A percentile compares a stretch with the other conserved stretches of the same genome.
Conservation (phyloP, 73 alveolate genomes). For the Effrenium voratum region DNA sequence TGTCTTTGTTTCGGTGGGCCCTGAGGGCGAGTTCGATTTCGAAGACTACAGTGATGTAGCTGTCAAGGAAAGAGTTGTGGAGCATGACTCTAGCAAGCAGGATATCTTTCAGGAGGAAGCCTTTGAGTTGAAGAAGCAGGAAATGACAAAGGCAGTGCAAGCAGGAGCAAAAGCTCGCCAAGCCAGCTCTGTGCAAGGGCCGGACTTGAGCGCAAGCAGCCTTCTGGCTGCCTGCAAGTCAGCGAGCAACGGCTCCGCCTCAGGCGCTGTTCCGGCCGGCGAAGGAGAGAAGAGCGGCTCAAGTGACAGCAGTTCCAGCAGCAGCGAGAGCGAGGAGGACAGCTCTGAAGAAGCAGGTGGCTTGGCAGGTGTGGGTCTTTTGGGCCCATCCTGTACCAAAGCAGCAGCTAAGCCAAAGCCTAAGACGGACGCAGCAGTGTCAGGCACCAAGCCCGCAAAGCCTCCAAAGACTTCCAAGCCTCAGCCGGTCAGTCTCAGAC, state of each 20-base stretch:
- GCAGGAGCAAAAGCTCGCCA: background rate
- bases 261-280: no score
- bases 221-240: no score
- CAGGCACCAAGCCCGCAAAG: background rate
- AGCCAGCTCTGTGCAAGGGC: background rate
- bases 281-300: no score
- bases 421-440: background rate
- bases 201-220: no score
- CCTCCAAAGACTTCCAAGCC: no score
- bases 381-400: no score
- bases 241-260: no score
- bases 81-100: constrained; percentile 4
- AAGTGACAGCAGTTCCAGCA: no score
- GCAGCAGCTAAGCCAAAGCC: background rate
- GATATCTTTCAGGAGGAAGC: background rate
- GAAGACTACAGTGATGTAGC: constrained; percentile 3
- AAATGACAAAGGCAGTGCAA: background rate
- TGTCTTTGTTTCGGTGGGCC: background rate
- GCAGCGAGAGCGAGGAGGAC: no score
- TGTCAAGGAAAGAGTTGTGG: background rate
- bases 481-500: no score
- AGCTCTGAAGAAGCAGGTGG: no score
- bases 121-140: background rate
- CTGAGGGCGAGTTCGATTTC: constrained; percentile 2
- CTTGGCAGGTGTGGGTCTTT: no score